Base-by-base conservation (phyloP, 805 yeast genomes). In the Suhomyces prunicola region DNA sequence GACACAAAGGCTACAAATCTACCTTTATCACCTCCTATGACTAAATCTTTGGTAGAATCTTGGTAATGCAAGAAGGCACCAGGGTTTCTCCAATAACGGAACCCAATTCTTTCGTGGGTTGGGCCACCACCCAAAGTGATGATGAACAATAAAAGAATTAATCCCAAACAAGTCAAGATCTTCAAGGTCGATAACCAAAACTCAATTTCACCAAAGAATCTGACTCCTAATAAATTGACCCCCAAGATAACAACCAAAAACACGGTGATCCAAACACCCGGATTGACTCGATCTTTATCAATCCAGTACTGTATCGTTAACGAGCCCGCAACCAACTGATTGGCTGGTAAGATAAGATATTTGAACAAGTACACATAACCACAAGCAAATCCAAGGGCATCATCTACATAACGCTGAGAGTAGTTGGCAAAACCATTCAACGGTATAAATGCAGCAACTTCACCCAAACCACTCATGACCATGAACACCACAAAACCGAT, bases 71-170 rank as follows among this genome's bases (percentile, higher is more conserved):
- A 56, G 54, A 63, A 86, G 0, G 90, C 86, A 56, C 91, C 92
- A 0, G 91, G 90, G 55, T 81, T 63, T 44, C 76, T 67, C 89
- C 90, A 87, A 69, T 75, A 87, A 61, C 88, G 77, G 72, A 86
- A 87, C 1, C 92, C 93, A 33, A 81, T 69, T 68, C 93, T 78
- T 60, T 87, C 90, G 61, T 85, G 86, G 44, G 77, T 76, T 57
- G 93, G 92, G 27, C 85, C 88, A 51, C 94, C 96, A 54, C 96
- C 96, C 52, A 84, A 73, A 71, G 87, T 85, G 55, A 88, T 80
- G 53, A 85, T 71, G 57, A 87, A 77, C 50, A 87, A 72, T 49
- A 86, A 67, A 13, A 88, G 55, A 53, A 88, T 86, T 47, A 88
- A 73, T n/a, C 87, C 91, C 42, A 84, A 57, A 72, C 84, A 81